Conservation (phyloP, 129 eudicot species). For the Artemisia tridentata region DNA sequence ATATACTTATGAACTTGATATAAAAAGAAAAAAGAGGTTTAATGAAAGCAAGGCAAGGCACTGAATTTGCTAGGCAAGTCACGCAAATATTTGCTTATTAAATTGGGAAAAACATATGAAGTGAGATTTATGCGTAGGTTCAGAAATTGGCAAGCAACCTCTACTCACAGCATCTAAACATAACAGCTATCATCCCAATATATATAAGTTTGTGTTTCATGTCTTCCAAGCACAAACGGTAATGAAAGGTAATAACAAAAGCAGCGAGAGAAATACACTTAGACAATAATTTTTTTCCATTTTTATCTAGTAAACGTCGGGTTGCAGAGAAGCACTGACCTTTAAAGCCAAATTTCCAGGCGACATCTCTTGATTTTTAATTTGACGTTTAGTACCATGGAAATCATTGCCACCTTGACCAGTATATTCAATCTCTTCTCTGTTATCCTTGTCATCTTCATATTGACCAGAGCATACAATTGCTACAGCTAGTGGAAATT, state of each 20-base stretch:
- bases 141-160: background rate
- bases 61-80: too few relatives aligned
- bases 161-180: background rate
- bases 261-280: background rate
- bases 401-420: constrained; percentile 47
- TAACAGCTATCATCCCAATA: background rate
- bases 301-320: background rate
- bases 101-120: too few relatives aligned
- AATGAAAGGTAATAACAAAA: background rate
- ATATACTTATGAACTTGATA: background rate
- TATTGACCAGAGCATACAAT: constrained; percentile 50
- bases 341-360: constrained; percentile 44
- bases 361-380: constrained; percentile 20
- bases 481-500: constrained; percentile 45
- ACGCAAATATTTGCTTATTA: too few relatives aligned
- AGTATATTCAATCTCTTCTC: constrained; percentile 42
- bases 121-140: background rate
- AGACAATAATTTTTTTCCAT: background rate
- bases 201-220: constrained; percentile 6
- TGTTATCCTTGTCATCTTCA: constrained; percentile 44
- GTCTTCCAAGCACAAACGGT: background rate
- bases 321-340: constrained; percentile 23
- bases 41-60: background rate
- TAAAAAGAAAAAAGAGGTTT: background rate
- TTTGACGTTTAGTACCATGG: constrained; percentile 26